Base-by-base conservation (phyloP, 306 rosid genomes). In the Lathyrus aphaca region DNA sequence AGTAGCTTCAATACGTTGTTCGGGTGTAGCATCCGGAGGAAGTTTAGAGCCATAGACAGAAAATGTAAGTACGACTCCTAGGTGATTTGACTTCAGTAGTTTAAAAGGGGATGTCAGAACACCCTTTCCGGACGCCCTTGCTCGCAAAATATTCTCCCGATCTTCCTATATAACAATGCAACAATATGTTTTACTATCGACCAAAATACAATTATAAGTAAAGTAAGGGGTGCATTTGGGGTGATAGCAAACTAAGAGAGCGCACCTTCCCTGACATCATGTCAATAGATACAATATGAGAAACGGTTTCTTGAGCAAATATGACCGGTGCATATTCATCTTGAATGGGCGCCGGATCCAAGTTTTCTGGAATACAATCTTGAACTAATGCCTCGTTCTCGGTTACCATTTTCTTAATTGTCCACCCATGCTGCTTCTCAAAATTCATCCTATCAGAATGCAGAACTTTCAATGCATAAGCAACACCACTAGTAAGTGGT, bases 201-300 rank as follows among this genome's bases (percentile, higher is more conserved):
- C 8, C 32, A 27, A 49, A 56, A 59, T 51, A 37, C 23, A 32
- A 27, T 61, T 53, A 63, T 32, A 63, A 12, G 51, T 37, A 59
- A 63, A 12, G 51, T 37, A 59, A 57, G 16, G 38, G 38, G n/a
- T n/a, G 16, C 46, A 29, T 13, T 35, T 6, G 38, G 54, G 5
- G 27, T 32, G 27, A 68, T 25, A 37, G 42, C 35, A 65, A 66
- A 74, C 38, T 43, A 72, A 76, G 51, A 48, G 71, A 50, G 66
- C 85, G 37, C 68, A 94, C 98, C 97, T 90, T 94, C 77, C 98
- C 98, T 10, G 98, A 94, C 98, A 94, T 94, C 98, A 94, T 94
- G 85, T 90, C 98, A 51, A 94, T 94, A 17, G 98, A 94, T 69
- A 94, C 97, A 80, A 94, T 94, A 86, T 94, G 98, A 60, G 98